A percentile compares a stretch with the other conserved stretches of the same genome.
Conservation (phyloP, 192 early-diverging fungal species). For the Backusella tuberculispora region DNA sequence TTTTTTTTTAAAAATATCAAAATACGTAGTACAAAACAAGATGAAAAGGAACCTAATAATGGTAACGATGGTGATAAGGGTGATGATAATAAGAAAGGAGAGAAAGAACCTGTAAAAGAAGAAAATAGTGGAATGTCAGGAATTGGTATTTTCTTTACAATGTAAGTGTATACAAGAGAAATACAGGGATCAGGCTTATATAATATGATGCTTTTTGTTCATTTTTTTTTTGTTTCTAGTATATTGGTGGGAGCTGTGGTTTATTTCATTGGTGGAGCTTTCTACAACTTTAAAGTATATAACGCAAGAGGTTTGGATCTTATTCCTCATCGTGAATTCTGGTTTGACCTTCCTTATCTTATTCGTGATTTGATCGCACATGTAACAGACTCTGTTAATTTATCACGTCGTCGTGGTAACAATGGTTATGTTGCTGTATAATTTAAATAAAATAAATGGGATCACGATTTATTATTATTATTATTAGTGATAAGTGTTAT, state of each 20-base stretch:
- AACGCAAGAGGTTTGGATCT: slow-evolving; percentile 43
- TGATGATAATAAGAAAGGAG: background rate
- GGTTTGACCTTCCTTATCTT: slow-evolving; percentile 22
- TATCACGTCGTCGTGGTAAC: slow-evolving; percentile 32
- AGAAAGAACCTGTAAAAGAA: background rate
- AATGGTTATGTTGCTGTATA: slow-evolving; percentile 44
- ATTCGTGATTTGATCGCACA: slow-evolving; percentile 30
- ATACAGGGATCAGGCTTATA: background rate
- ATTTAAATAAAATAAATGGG: background rate
- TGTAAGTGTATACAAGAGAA: slow-evolving; percentile 10
- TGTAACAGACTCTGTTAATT: slow-evolving; percentile 29
- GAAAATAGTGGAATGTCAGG: slow-evolving; percentile 25
- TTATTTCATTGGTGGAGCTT: slow-evolving; percentile 43
- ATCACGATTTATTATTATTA: no score
- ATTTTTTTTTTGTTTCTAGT: background rate
- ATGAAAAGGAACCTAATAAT: slow-evolving; percentile 13
- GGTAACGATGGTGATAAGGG: background rate
- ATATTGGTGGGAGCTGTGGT: background rate
- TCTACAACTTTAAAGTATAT: slow-evolving; percentile 41
- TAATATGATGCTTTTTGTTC: no score
- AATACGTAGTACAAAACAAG: slow-evolving; percentile 9
- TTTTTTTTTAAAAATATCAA: background rate
- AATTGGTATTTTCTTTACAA: slow-evolving; percentile 27
- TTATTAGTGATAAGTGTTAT: no score
- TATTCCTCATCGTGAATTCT: slow-evolving; percentile 35